Evolutionary conservation across 2,329 filamentous ascomycete species (phyloP), one percentile per base, ranked within the genome.

Genomic region (Penicillium rolfsii): DNA sequence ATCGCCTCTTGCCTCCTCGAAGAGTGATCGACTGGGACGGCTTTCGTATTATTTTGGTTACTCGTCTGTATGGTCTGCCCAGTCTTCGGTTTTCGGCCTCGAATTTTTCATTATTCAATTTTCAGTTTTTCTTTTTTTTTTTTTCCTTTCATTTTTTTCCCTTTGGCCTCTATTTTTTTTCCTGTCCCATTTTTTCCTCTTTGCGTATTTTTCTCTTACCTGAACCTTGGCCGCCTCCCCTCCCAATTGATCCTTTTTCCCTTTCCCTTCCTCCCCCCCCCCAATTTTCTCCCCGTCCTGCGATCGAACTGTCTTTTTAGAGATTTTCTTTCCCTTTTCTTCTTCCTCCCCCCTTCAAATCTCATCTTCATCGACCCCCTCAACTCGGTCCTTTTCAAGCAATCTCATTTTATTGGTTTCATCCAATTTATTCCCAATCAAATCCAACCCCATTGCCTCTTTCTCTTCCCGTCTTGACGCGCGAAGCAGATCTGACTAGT

Each of bases 401-500:
- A 33, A 43, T 40, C 41, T 19, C 26, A 57, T 52, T 24, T 24
- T 49, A 43, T 49, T 57, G 24, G 26, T 61, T 48, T 46, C 45
- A 26, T 11, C 12, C 22, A 19, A 16, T 9, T 19, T 36, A 22
- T 22, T 38, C 16, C 12, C 19, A 8, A 22, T 16, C 19, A 53
- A 54, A 11, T 14, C 19, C n/a, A 19, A 38, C n/a, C 52, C 52
- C 38, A 46, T 58, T 40, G 50, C 41, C 19, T 57, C n/a, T 59
- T 58, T 49, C 46, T 16, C 43, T 12, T 43, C 28, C 40, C 41
- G 43, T 45, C 48, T 52, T 22, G 57, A 61, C 61, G 55, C 73
- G 74, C 72, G 72, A 75, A 74, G 69, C 71, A 72, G 65, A 71
- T 72, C 67, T 73, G 69, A 71, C 70, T 71, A 72, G 69, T 72